These are phyloP conservation scores for Mucor saturninus DNA, from an alignment of 371 early-diverging fungal genomes.

Conservation along the genomic window DNA sequence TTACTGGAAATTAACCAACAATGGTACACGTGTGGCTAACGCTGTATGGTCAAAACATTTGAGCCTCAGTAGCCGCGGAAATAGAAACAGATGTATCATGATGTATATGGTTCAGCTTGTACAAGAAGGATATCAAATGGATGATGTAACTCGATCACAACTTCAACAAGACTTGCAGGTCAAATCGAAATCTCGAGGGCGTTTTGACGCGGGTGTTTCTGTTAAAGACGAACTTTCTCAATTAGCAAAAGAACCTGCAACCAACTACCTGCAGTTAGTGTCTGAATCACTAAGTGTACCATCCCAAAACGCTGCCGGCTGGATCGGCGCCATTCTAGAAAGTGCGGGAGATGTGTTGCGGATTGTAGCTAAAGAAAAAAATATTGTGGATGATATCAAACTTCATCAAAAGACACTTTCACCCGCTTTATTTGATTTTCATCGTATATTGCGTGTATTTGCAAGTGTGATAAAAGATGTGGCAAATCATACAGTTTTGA, in stretches of 20 bases:
- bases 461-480: slow-evolving; percentile 39
- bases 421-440: slow-evolving; percentile 31
- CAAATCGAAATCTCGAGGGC: slow-evolving; percentile 31
- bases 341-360: slow-evolving; percentile 46
- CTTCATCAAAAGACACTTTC: slow-evolving; percentile 12
- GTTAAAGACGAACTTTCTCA: slow-evolving; percentile 46
- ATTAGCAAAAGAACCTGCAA: slow-evolving; percentile 37
- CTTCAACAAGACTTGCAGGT: slow-evolving; percentile 49
- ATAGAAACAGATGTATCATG: slow-evolving; percentile 48
- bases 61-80: slow-evolving; percentile 35
- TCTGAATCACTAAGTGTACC: slow-evolving; percentile 47
- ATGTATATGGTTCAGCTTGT: slow-evolving; percentile 54
- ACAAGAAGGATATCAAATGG: slow-evolving; percentile 48
- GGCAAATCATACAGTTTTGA: slow-evolving; percentile 33
- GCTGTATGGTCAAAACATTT: slow-evolving; percentile 55
- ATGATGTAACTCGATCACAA: slow-evolving; percentile 35
- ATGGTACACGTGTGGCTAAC: slow-evolving; percentile 33
- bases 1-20: slow-evolving; percentile 60
- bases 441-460: slow-evolving; percentile 32
- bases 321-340: slow-evolving; percentile 50
- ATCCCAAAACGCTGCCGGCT: slow-evolving; percentile 43
- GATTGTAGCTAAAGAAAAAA: slow-evolving; percentile 33
- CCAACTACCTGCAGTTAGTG: slow-evolving; percentile 34
- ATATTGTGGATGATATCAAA: slow-evolving; percentile 13
- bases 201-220: slow-evolving; percentile 25